These are phyloP conservation scores for Alnus glutinosa DNA, from an alignment of 306 rosid genomes.

Conservation along the genomic window DNA sequence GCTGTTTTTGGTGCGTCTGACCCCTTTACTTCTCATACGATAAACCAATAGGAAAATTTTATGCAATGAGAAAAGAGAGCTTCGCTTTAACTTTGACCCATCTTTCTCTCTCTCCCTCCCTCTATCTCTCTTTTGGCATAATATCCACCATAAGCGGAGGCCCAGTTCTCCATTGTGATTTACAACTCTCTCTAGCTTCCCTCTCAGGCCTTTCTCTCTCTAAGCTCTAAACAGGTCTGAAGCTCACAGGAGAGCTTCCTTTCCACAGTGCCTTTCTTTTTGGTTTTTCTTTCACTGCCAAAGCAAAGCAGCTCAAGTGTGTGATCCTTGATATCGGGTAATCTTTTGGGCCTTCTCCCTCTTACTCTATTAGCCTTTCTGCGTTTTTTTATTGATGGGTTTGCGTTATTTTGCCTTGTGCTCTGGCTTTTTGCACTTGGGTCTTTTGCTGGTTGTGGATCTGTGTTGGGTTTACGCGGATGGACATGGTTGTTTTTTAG, in stretches of 20 bases:
- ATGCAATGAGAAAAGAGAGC: conserved; percentile 34
- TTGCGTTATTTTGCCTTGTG: conserved; percentile 20
- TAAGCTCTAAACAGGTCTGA: conserved; percentile 13
- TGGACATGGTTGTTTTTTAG: conserved; percentile 28
- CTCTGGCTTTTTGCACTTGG: conserved; percentile 45
- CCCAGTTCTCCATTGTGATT: conserved; percentile 22
- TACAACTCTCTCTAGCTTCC: conserved; percentile 6
- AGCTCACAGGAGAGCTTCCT: conserved; percentile 31
- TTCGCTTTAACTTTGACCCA: conserved; percentile 66
- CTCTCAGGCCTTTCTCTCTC: conserved; percentile 28
- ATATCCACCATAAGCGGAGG: conserved; percentile 49
- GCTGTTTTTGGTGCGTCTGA: conserved; percentile 52
- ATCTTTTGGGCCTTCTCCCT: conserved; percentile 38
- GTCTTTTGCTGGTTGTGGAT: conserved; percentile 53
- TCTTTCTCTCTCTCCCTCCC: conserved; percentile 29
- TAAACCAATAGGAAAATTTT: conserved; percentile 41
- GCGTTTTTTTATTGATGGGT: conserved; percentile 36
- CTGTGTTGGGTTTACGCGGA: conserved; percentile 50
- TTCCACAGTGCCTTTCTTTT: conserved; percentile 38
- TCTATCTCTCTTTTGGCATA: conserved; percentile 32
- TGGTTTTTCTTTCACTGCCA: conserved; percentile 33
- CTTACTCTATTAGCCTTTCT: conserved; percentile 42
- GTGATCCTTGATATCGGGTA: conserved; percentile 59
- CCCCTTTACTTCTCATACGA: conserved; percentile 56
- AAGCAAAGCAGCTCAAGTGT: conserved; percentile 40